Percentiles rank a stretch among this genome's conserved stretches.
Conservation (phyloP, 306 rosid species). For the Vicia sativa region DNA sequence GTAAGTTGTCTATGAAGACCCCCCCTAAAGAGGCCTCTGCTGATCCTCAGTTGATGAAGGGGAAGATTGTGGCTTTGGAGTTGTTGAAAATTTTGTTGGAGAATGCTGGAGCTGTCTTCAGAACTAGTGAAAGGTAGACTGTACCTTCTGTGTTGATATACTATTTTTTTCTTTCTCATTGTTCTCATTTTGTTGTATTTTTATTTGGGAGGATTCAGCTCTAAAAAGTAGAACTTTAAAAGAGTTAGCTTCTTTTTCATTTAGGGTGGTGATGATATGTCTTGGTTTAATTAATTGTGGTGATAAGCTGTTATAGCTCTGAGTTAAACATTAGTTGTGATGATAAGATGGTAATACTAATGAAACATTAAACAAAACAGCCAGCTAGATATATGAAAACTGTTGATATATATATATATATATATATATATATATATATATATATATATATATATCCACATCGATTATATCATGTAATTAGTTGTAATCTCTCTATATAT, state of each 20-base stretch:
- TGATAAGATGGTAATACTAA: background rate
- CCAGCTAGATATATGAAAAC: slow-evolving; percentile 3
- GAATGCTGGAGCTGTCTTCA: slow-evolving; percentile 97
- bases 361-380: slow-evolving; percentile 9
- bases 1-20: slow-evolving; percentile 97
- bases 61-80: slow-evolving; percentile 96
- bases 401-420: too few species aligned
- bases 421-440: too few species aligned
- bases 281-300: slow-evolving; percentile 29
- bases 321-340: background rate
- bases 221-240: background rate
- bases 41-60: slow-evolving; percentile 94
- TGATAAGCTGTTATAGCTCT: slow-evolving; percentile 16
- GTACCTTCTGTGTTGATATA: slow-evolving; percentile 20
- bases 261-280: slow-evolving; percentile 4
- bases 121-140: slow-evolving; percentile 95
- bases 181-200: background rate
- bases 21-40: slow-evolving; percentile 90
- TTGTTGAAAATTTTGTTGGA: slow-evolving; percentile 95
- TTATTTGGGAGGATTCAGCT: slow-evolving; percentile 1
- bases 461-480: too few species aligned
- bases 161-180: background rate
- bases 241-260: slow-evolving; percentile 12
- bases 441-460: too few species aligned
- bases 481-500: too few species aligned